Conservation (phyloP, 164 flowering plant genomes). For the Litsea cubeba region DNA sequence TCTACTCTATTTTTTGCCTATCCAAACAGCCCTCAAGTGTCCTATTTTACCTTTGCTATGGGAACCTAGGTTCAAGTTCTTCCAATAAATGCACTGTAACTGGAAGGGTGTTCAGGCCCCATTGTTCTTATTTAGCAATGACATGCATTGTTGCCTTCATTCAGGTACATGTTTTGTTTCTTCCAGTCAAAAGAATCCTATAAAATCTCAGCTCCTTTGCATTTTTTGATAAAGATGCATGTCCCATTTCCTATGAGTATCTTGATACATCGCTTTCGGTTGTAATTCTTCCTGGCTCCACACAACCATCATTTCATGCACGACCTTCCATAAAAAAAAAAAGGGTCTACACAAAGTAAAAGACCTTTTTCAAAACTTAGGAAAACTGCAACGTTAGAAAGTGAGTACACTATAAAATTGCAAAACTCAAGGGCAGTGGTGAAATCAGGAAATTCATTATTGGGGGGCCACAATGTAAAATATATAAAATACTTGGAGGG, state of each 20-base stretch:
- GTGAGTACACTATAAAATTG: background rate
- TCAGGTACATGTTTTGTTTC: background rate
- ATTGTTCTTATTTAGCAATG: no score
- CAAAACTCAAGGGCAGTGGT: background rate
- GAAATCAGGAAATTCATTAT: no score
- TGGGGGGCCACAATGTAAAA: no score
- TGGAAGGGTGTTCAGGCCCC: no score
- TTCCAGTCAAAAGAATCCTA: background rate
- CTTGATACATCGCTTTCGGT: background rate
- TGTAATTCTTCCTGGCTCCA: background rate
- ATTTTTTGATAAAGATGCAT: background rate
- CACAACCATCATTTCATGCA: slow-evolving; percentile 2
- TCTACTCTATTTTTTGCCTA: no score
- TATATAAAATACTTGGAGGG: no score
- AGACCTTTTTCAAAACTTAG: background rate
- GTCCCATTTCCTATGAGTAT: background rate
- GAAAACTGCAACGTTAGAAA: background rate
- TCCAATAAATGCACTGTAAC: no score
- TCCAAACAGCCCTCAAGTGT: no score
- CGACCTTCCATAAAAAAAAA: background rate
- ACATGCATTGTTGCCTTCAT: background rate
- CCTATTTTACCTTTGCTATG: no score
- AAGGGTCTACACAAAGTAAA: background rate
- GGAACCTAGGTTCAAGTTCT: no score
- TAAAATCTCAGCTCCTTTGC: background rate